phyloP scores from a whole-genome alignment of 805 yeast genomes.

The Cyberlindnera mississippiensis region DNA sequence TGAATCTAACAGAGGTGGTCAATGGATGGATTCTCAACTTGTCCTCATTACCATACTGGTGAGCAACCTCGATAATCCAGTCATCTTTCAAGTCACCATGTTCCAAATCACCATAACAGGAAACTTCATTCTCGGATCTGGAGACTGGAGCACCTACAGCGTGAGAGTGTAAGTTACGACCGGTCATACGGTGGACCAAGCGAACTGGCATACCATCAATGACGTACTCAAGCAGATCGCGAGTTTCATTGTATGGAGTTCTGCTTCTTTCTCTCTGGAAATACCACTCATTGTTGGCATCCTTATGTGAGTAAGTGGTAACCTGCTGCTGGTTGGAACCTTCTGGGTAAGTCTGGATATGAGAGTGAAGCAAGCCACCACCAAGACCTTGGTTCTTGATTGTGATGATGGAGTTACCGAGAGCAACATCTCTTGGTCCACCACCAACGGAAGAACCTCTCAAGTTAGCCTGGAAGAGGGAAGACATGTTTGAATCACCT shows the following conservation, averaged over 20 bases:
- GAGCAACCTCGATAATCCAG: conserved; percentile 69
- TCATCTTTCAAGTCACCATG: conserved; percentile 72
- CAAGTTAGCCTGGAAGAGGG: conserved; percentile 77
- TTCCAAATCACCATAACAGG: conserved; percentile 65
- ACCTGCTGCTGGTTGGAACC: conserved; percentile 78
- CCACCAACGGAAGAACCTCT: conserved; percentile 57
- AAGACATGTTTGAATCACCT: conserved; percentile 78
- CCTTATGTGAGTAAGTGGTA: conserved; percentile 76
- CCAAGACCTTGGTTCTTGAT: conserved; percentile 65
- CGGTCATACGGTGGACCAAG: conserved; percentile 57
- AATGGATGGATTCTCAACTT: conserved; percentile 63
- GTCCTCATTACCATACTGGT: conserved; percentile 55
- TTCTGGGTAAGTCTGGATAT: conserved; percentile 64
- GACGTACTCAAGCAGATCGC: conserved; percentile 30
- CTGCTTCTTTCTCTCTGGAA: conserved; percentile 57
- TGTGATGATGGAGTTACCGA: conserved; percentile 47
- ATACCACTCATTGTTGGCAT: conserved; percentile 65
- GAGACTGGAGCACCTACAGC: conserved; percentile 61
- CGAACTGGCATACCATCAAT: conserved; percentile 60
- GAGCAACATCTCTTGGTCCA: conserved; percentile 65
- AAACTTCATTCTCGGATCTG: conserved; percentile 69
- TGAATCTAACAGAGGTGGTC: conserved; percentile 77
- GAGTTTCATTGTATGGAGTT: conserved; percentile 28
- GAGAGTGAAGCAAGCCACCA: conserved; percentile 75
- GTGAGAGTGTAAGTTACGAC: conserved; percentile 71